Conservation (phyloP, 371 early-diverging fungal species). For the Conidiobolus incongruus region DNA sequence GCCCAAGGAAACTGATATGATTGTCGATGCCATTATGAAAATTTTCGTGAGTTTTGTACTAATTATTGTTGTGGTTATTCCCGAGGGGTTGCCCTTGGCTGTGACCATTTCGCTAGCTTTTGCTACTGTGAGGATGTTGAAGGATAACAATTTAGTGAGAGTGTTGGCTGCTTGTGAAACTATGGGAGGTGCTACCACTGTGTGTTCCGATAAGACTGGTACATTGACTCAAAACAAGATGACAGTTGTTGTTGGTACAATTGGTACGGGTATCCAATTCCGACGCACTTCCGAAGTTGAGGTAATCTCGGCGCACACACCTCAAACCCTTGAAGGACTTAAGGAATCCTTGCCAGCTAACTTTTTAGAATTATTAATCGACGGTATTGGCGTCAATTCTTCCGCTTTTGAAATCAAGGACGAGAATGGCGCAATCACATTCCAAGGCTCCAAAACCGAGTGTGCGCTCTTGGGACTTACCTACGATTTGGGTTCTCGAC, state of each 20-base stretch:
- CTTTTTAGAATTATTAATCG: neutral
- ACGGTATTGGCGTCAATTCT: constrained; percentile 42
- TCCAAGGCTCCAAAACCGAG: constrained; percentile 68
- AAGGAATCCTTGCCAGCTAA: neutral
- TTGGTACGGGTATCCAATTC: constrained; percentile 5
- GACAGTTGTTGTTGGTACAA: constrained; percentile 53
- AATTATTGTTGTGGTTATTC: constrained; percentile 52
- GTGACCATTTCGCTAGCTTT: constrained; percentile 56
- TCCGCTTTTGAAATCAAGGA: constrained; percentile 50
- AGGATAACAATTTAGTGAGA: too few relatives aligned
- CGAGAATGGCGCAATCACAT: constrained; percentile 18
- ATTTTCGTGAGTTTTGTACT: constrained; percentile 47
- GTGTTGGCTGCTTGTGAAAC: constrained; percentile 78
- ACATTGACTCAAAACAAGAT: constrained; percentile 76
- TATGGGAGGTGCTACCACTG: constrained; percentile 79
- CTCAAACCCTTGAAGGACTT: neutral
- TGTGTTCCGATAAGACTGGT: constrained; percentile 84
- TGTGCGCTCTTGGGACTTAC: constrained; percentile 48
- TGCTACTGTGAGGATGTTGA: too few relatives aligned
- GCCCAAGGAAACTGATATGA: constrained; percentile 9
- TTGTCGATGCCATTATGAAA: constrained; percentile 19
- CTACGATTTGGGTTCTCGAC: constrained; percentile 14
- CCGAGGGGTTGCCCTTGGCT: constrained; percentile 56
- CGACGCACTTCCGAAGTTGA: neutral
- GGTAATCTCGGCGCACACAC: constrained; percentile 12